Evolutionary conservation across 495 filamentous ascomycete species (phyloP).

Genomic region (Hypoxylon crocopeplum): DNA sequence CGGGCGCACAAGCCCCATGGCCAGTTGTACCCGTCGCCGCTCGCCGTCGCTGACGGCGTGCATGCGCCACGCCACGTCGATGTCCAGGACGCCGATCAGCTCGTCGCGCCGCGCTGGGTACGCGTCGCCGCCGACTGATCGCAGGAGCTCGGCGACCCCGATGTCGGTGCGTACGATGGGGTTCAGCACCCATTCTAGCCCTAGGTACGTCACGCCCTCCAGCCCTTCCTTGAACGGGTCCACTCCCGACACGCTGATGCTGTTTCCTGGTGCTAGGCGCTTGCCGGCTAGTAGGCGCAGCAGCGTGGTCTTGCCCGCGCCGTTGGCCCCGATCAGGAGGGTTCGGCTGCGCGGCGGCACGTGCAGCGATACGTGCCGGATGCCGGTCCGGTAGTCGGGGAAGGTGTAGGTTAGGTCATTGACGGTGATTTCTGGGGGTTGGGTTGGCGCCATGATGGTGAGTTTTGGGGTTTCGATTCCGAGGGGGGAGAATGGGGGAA

Average conservation of each 20-base stretch:
- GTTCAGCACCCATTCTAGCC: constrained; percentile 98
- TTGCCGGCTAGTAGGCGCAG: constrained; percentile 88
- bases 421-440: constrained; percentile 62
- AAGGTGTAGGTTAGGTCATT: constrained; percentile 86
- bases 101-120: constrained; percentile 85
- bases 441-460: background rate
- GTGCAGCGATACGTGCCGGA: constrained; percentile 71
- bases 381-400: constrained; percentile 76
- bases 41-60: constrained; percentile 94
- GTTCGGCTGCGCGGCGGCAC: constrained; percentile 87
- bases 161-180: constrained; percentile 95
- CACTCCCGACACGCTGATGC: constrained; percentile 75
- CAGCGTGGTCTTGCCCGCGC: constrained; percentile 96
- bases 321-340: constrained; percentile 94
- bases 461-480: background rate
- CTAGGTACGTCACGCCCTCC: constrained; percentile 95
- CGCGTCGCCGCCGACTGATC: constrained; percentile 83
- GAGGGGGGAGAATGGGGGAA: background rate
- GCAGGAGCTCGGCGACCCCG: constrained; percentile 82
- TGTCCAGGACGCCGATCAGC: constrained; percentile 85
- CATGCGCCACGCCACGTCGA: constrained; percentile 92
- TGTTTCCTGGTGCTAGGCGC: constrained; percentile 78
- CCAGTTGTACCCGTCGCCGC: constrained; percentile 87
- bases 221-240: constrained; percentile 90
- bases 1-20: constrained; percentile 93